Base-by-base conservation (phyloP, 257 asterid genomes). In the Solanum sejunctum region DNA sequence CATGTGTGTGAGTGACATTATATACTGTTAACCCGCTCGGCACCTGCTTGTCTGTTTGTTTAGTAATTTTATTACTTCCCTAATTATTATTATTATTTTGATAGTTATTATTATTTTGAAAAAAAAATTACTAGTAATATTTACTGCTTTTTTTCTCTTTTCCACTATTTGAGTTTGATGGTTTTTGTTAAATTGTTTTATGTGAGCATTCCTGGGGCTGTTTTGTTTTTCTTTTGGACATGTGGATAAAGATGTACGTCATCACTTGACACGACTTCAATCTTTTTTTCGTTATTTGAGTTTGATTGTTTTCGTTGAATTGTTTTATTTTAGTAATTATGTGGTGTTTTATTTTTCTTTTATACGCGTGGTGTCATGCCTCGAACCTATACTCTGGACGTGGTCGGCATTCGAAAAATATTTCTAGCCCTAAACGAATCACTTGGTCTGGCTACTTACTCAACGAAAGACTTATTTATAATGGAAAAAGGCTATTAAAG, bases 1-100 rank as follows among this genome's bases (percentile, higher is more conserved):
- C 82, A 85, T 88, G 86, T 85, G 88, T 47, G 86, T 63, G 75
- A 39, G 85, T 80, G 75, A 39, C 84, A 47, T 80, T 80, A 39
- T 70, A 39, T 70, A 69, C 77, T 39, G 26, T 69, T 69, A 69
- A 69, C 52, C 78, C 78, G 39, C 78, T 69, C 10, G 16, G 52
- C 78, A 39, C 23, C 39, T 70, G 52, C 51, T 55, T 28, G 84
- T 56, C 70, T 57, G 54, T 81, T 32, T 81, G 54, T 58, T 56
- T 52, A 36, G 41, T 36, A 58, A 36, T 81, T 61, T 81, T 58
- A 51, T 16, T 16, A 0, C 20, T 64, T 45, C n/a, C 54, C 20
- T 12, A 45, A 45, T 71, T 41, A 20, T n/a, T 63, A 21, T 61
- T 12, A 63, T 6, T 26, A 4, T 36, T 36, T 36, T 36, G 41